A percentile compares a stretch with the other conserved stretches of the same genome.
Conservation (phyloP, 306 rosid genomes). For the Rosa rugosa region DNA sequence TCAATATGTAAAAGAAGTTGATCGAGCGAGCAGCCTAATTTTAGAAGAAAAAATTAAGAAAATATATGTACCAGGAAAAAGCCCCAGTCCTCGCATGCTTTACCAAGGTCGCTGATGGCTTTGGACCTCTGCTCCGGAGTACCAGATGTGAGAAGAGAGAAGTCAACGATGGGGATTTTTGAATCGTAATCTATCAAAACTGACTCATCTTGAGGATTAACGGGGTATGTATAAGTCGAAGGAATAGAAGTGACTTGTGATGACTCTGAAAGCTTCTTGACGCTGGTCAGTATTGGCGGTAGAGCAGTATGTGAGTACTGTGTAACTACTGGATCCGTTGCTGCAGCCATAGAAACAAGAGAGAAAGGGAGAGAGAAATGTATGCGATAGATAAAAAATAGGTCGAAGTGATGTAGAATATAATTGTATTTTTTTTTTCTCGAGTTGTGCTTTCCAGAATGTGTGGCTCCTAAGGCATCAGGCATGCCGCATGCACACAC, state of each 20-base stretch:
- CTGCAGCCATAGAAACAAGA: not conserved
- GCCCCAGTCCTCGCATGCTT: constrained; percentile 59
- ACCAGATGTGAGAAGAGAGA: constrained; percentile 37
- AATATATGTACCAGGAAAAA: constrained; percentile 37
- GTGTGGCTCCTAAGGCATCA: no score
- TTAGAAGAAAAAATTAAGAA: not conserved
- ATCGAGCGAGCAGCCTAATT: not conserved
- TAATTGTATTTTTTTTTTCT: no score
- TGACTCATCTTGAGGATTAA: constrained; percentile 4
- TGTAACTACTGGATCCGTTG: not conserved
- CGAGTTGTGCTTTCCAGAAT: no score
- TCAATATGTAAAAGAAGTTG: not conserved
- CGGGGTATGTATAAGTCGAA: constrained; percentile 18
- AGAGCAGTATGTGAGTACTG: not conserved
- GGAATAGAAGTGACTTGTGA: constrained; percentile 33
- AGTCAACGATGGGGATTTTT: constrained; percentile 40
- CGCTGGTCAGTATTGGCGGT: constrained; percentile 1
- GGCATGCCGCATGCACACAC: no score
- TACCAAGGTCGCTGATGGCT: constrained; percentile 37
- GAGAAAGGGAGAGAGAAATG: not conserved
- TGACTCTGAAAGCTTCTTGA: constrained; percentile 38
- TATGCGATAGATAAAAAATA: no score
- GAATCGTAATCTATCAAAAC: constrained; percentile 18
- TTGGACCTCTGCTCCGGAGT: constrained; percentile 32
- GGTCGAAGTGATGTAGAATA: no score